Percentiles rank a stretch among this genome's conserved stretches.
Evolutionary conservation across 441 rosid genomes (phyloP).

Genomic region (Gossypium davidsonii): DNA sequence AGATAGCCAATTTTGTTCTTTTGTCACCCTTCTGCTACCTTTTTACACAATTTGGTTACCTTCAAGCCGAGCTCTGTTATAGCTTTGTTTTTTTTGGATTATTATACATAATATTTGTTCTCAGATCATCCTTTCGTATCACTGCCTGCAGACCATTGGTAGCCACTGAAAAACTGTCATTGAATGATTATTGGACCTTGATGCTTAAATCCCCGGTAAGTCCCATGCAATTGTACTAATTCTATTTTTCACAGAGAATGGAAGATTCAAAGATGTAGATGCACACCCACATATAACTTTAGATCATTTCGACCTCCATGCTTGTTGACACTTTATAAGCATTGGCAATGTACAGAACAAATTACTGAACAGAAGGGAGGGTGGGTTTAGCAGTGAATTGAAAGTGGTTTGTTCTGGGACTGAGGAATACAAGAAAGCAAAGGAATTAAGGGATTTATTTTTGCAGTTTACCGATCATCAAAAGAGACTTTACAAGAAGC

Average conservation of each 20-base stretch:
- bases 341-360: conserved; percentile 18
- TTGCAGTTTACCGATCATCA: conserved; percentile 33
- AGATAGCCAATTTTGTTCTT: neutral
- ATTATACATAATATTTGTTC: neutral
- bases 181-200: conserved; percentile 13
- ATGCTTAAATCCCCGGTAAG: conserved; percentile 27
- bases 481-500: conserved; percentile 21
- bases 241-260: neutral
- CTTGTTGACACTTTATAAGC: neutral
- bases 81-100: neutral
- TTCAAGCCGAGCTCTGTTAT: neutral
- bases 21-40: neutral
- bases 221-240: neutral
- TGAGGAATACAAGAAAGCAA: conserved; percentile 30
- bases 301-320: neutral
- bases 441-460: conserved; percentile 29
- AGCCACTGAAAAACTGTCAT: conserved; percentile 16
- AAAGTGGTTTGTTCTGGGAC: conserved; percentile 35
- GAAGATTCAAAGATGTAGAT: neutral
- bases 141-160: conserved; percentile 44
- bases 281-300: neutral
- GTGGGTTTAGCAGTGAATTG: conserved; percentile 12
- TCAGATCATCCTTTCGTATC: neutral
- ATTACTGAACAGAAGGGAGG: neutral
- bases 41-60: neutral